Conservation (phyloP, 805 yeast genomes). For the Sungouiella blattae region DNA sequence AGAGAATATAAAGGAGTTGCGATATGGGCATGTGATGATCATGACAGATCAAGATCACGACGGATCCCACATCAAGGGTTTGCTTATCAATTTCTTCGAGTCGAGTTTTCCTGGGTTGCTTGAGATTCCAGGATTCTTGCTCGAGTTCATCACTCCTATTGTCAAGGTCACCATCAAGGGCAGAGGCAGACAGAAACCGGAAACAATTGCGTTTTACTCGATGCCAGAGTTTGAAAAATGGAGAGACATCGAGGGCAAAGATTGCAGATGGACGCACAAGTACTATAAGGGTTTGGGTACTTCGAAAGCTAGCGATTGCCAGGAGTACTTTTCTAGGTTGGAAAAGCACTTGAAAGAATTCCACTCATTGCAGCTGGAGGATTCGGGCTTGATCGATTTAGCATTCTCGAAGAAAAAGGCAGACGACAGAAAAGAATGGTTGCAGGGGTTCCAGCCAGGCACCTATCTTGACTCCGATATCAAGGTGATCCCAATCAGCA, state of each 20-base stretch:
- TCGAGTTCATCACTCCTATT: conserved; percentile 95
- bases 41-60: conserved; percentile 99
- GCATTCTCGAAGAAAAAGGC: conserved; percentile 95
- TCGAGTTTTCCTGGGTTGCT: conserved; percentile 91
- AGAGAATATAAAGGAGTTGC: conserved; percentile 63
- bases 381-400: conserved; percentile 73
- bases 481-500: conserved; percentile 79
- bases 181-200: conserved; percentile 49
- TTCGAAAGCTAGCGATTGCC: conserved; percentile 74
- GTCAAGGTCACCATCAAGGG: conserved; percentile 77
- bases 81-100: conserved; percentile 88
- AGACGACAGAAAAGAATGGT: conserved; percentile 96
- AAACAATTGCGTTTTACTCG: conserved; percentile 73
- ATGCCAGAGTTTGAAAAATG: conserved; percentile 96
- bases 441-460: conserved; percentile 86
- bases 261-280: conserved; percentile 83
- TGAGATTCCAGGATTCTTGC: conserved; percentile 84
- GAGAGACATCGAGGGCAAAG: conserved; percentile 79
- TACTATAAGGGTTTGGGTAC: conserved; percentile 99
- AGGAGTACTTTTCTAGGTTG: conserved; percentile 82
- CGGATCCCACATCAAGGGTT: conserved; percentile 96
- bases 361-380: conserved; percentile 75
- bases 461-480: conserved; percentile 82
- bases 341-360: conserved; percentile 85
- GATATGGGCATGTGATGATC: conserved; percentile 97